Evolutionary conservation across 768 basidiomycete species (phyloP).

Genomic region (Suillus placidus): DNA sequence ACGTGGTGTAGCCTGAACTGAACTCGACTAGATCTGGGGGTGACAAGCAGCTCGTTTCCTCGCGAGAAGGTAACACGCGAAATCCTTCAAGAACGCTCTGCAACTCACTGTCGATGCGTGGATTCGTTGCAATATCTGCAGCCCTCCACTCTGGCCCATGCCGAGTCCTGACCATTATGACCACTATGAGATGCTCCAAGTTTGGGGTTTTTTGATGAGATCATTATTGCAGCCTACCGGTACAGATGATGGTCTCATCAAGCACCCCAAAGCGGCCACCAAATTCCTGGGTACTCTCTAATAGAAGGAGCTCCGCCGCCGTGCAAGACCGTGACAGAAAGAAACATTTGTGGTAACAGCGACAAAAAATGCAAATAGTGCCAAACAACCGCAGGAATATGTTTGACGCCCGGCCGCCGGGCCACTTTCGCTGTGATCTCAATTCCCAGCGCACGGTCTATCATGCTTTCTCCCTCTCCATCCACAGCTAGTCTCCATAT

Average conservation of each 20-base stretch:
- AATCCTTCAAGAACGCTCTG: background rate
- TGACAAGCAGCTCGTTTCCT: background rate
- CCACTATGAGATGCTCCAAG: background rate
- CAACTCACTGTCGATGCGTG: background rate
- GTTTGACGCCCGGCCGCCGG: too few relatives aligned
- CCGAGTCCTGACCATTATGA: background rate
- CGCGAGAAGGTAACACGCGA: background rate
- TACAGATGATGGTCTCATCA: background rate
- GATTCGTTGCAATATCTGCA: background rate
- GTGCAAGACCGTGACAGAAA: too few relatives aligned
- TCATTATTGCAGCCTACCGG: background rate
- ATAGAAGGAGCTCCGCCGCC: too few relatives aligned
- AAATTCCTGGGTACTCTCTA: too few relatives aligned
- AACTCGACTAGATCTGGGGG: background rate
- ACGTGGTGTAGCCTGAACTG: background rate
- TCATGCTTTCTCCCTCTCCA: too few relatives aligned
- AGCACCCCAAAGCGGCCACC: too few relatives aligned
- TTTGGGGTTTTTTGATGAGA: background rate
- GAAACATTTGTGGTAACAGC: too few relatives aligned
- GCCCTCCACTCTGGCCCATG: background rate
- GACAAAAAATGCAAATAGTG: too few relatives aligned
- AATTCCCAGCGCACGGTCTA: too few relatives aligned
- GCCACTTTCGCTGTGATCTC: too few relatives aligned
- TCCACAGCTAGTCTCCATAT: too few relatives aligned
- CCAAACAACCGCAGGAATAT: too few relatives aligned